phyloP scores from a whole-genome alignment of 1,139 yeast species.

The Yamadazyma aaseri region DNA sequence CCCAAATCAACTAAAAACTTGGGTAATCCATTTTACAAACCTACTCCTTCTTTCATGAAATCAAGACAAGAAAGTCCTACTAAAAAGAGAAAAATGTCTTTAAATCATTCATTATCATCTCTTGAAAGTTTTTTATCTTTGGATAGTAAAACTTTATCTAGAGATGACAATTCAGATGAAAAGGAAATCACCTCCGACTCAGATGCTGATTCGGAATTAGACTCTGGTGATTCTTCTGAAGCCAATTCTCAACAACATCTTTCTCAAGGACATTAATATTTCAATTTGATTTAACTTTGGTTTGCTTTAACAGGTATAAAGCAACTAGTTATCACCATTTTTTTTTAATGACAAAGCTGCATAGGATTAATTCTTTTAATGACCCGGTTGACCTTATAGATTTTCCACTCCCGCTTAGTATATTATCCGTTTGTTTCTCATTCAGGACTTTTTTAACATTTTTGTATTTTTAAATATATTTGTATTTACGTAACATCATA shows the following conservation, averaged over 20 bases:
- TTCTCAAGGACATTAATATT: too few relatives aligned
- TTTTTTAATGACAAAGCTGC: too few relatives aligned
- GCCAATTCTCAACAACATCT: too few relatives aligned
- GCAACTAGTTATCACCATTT: too few relatives aligned
- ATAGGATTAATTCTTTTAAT: too few relatives aligned
- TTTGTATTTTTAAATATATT: background rate
- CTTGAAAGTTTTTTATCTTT: slow-evolving; percentile 55
- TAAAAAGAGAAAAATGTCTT: slow-evolving; percentile 16
- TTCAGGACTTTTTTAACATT: too few relatives aligned
- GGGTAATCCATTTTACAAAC: slow-evolving; percentile 18
- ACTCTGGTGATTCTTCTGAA: slow-evolving; percentile 6
- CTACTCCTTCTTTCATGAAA: slow-evolving; percentile 12
- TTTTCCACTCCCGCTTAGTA: too few relatives aligned
- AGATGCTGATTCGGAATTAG: background rate
- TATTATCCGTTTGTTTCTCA: too few relatives aligned
- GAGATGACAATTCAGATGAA: slow-evolving; percentile 1
- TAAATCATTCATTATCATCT: slow-evolving; percentile 21
- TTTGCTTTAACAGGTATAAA: too few relatives aligned
- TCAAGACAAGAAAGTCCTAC: slow-evolving; percentile 13
- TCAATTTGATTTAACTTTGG: too few relatives aligned
- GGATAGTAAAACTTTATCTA: background rate
- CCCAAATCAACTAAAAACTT: slow-evolving; percentile 7
- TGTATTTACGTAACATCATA: background rate
- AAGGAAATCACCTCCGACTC: slow-evolving; percentile 1
- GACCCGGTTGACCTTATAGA: too few relatives aligned